These are phyloP conservation scores for Aurinia saxatilis DNA, from an alignment of 345 rosid genomes.

Conservation along the genomic window DNA sequence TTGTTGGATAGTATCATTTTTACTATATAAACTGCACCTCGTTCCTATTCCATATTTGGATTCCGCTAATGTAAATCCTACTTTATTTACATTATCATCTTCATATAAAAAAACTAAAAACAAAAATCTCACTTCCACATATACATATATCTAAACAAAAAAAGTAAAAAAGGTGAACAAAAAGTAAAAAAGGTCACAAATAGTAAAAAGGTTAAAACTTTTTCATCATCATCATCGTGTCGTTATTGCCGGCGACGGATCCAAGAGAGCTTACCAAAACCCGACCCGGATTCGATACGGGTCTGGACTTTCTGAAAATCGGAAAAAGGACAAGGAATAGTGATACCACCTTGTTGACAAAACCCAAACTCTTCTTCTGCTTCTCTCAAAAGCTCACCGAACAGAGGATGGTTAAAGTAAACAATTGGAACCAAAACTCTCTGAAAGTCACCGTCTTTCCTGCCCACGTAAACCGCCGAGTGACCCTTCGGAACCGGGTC, in stretches of 20 bases:
- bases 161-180: background rate
- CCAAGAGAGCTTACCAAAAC: conserved; percentile 34
- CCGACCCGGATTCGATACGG: conserved; percentile 56
- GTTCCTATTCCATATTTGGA: no score
- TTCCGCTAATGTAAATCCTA: no score
- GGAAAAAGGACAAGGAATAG: conserved; percentile 74
- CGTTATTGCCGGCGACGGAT: conserved; percentile 29
- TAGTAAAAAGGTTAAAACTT: background rate
- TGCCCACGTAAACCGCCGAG: conserved; percentile 78
- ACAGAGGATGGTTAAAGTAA: conserved; percentile 88
- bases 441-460: conserved; percentile 64
- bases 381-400: conserved; percentile 67
- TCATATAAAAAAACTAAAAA: background rate
- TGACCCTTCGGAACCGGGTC: conserved; percentile 67
- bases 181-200: conserved; percentile 9
- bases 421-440: conserved; percentile 83
- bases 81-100: conserved; percentile 15
- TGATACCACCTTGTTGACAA: conserved; percentile 77
- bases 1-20: no score
- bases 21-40: no score
- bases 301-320: conserved; percentile 80
- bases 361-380: conserved; percentile 89
- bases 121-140: conserved; percentile 2
- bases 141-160: conserved; percentile 12
- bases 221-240: conserved; percentile 1